These are phyloP conservation scores for Apiotrichum domesticum DNA, from an alignment of 1,284 basidiomycete species.

Conservation along the genomic window DNA sequence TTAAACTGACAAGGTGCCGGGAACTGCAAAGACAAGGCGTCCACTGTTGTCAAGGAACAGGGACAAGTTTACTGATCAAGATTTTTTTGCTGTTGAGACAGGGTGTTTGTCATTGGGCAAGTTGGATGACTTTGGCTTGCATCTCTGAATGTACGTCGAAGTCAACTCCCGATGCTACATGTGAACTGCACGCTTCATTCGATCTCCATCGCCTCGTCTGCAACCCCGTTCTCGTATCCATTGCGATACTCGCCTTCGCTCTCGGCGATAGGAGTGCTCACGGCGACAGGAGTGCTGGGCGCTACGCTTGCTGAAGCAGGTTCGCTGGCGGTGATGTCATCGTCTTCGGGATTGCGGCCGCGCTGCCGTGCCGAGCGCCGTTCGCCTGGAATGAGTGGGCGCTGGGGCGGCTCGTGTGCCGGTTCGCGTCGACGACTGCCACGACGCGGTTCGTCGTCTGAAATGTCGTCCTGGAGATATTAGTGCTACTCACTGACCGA, in stretches of 20 bases:
- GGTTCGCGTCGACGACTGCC: slow-evolving; percentile 4
- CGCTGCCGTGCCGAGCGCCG: slow-evolving; percentile 27
- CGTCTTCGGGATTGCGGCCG: slow-evolving; percentile 1
- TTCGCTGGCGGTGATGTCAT: slow-evolving; percentile 2
- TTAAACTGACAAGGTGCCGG: neutral
- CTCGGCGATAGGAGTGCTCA: too few relatives aligned
- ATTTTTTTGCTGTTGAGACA: too few relatives aligned
- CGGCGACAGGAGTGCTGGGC: neutral
- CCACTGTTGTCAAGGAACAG: neutral
- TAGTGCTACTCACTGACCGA: too few relatives aligned
- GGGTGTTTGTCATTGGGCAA: too few relatives aligned
- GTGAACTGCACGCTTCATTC: too few relatives aligned
- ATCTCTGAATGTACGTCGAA: too few relatives aligned
- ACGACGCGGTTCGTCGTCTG: slow-evolving; percentile 13
- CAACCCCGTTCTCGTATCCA: neutral
- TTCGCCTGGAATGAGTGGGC: slow-evolving; percentile 37
- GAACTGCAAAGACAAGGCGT: too few relatives aligned
- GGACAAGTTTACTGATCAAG: neutral
- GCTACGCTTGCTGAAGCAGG: neutral
- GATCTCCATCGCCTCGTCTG: neutral
- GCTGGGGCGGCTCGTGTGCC: slow-evolving; percentile 2
- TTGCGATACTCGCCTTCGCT: neutral
- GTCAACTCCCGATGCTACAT: too few relatives aligned
- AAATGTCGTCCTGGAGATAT: neutral
- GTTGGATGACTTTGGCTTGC: too few relatives aligned